Percentiles rank a stretch among this genome's conserved stretches.
These are phyloP conservation scores for Arctium lappa DNA, from an alignment of 129 eudicot genomes.

Conservation along the genomic window DNA sequence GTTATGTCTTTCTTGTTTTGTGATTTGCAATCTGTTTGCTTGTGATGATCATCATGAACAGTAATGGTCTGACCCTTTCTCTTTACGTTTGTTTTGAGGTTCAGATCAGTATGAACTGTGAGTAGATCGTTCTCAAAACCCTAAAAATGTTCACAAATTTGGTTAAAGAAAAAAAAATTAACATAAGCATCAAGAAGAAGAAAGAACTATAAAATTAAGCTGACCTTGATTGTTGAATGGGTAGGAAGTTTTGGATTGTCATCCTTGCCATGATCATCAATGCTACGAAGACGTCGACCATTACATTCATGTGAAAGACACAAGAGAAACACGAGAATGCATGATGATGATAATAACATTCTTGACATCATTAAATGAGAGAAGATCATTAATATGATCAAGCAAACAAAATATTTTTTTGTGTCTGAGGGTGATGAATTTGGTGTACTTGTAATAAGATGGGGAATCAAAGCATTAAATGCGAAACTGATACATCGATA, in stretches of 20 bases:
- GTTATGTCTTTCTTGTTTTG: slow-evolving; percentile 2
- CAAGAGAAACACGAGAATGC: slow-evolving; percentile 35
- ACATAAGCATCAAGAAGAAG: not conserved
- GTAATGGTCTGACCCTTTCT: not conserved
- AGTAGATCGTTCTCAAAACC: slow-evolving; percentile 10
- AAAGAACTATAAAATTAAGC: not conserved
- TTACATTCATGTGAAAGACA: slow-evolving; percentile 33
- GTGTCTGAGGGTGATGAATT: slow-evolving; percentile 14
- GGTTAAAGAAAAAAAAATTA: not conserved
- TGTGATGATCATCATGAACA: slow-evolving; percentile 3
- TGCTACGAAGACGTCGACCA: slow-evolving; percentile 40
- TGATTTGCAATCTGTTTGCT: slow-evolving; percentile 10
- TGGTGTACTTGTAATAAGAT: slow-evolving; percentile 29
- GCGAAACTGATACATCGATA: not conserved
- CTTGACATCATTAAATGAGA: slow-evolving; percentile 26
- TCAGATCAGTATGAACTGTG: slow-evolving; percentile 17
- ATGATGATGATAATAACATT: slow-evolving; percentile 39
- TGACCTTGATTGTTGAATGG: slow-evolving; percentile 35
- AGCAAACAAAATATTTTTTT: slow-evolving; percentile 13
- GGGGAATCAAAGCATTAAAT: slow-evolving; percentile 48
- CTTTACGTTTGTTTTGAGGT: not conserved
- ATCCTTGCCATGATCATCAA: slow-evolving; percentile 3
- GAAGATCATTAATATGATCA: slow-evolving; percentile 9
- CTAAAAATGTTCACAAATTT: slow-evolving; percentile 10
- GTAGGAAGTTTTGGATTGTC: slow-evolving; percentile 23